These are phyloP conservation scores for Suillus cothurnatus DNA, from an alignment of 768 basidiomycete species.

Conservation along the genomic window DNA sequence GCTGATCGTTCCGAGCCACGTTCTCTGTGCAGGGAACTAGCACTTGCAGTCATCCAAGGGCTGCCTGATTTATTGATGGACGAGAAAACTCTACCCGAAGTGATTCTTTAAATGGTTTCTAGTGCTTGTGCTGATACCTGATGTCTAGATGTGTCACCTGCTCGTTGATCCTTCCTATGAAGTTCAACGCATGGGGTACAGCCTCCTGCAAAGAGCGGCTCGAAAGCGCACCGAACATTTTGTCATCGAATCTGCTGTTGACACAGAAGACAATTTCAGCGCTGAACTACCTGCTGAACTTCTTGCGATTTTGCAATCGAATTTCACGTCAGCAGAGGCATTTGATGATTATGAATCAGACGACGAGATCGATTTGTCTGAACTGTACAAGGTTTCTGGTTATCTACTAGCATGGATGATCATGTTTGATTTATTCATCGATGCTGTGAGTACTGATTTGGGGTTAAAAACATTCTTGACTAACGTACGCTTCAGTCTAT, in stretches of 20 bases:
- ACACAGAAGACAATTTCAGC: conserved; percentile 56
- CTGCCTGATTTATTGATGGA: conserved; percentile 64
- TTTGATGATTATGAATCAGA: conserved; percentile 41
- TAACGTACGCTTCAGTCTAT: conserved; percentile 60
- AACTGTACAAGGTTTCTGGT: conserved; percentile 52
- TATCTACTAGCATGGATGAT: conserved; percentile 89
- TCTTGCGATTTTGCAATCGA: conserved; percentile 58
- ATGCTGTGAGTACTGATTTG: conserved; percentile 61
- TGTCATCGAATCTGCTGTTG: conserved; percentile 86
- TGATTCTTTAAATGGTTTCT: conserved; percentile 28
- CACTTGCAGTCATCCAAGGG: conserved; percentile 68
- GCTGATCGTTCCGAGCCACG: conserved; percentile 52
- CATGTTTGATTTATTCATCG: conserved; percentile 79
- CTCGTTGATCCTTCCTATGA: conserved; percentile 61
- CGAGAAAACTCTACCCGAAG: conserved; percentile 65
- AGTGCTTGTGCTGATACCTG: conserved; percentile 2
- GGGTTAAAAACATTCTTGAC: not conserved
- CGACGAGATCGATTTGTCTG: conserved; percentile 24
- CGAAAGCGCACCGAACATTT: conserved; percentile 76
- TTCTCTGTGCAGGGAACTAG: conserved; percentile 65
- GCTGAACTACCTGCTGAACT: conserved; percentile 69
- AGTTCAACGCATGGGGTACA: conserved; percentile 80
- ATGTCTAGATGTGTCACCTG: conserved; percentile 74
- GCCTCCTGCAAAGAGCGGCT: conserved; percentile 69
- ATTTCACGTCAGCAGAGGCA: conserved; percentile 41